Evolutionary conservation across 2,329 filamentous ascomycete genomes (phyloP), one percentile per base, ranked within the genome.

Genomic region (Trichoderma atrobrunneum): DNA sequence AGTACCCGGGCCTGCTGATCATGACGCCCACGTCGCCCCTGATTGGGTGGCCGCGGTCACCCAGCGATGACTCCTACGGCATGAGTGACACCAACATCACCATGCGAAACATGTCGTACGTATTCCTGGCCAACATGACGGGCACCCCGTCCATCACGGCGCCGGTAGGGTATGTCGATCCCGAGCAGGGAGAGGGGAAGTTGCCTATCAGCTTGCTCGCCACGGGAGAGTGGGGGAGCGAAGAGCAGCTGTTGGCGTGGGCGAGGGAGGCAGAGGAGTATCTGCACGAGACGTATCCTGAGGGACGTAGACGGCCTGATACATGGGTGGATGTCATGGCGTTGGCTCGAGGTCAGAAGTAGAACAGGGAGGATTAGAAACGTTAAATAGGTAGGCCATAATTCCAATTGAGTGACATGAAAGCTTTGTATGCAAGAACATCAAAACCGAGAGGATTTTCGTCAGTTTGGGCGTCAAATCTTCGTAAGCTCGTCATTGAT

Each of bases 41-140:
- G 72, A 85, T 89, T 0, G 94, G 94, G 12, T 97, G 93, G 92
- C 88, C 88, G 56, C 89, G 91, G 28, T 73, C 80, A 12, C 81
- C 85, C 1, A 86, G 84, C 10, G 90, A 92, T 54, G 84, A 90
- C 18, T 83, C 83, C n/a, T 90, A 94, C 77, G 95, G 95, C 3
- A 84, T 93, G 75, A 91, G 87, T 48, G 92, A 98, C 79, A 91
- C 87, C 0, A 94, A 96, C 79, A 85, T 83, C 73, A 90, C 89
- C 18, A 84, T 97, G n/a, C 85, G 88, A 30, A 93, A 89, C 78
- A 97, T 97, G 93, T 89, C 91, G 80, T 97, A 93, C 81, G 90
- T 93, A 18, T 97, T 92, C 88, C 82, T 97, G 43, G 92, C 94
- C 7, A 98, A 98, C 81, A 91, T 94, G 76, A 89, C 87, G 0